Evolutionary conservation across 768 basidiomycete genomes (phyloP).

Genomic region (Tulasnella sp.): DNA sequence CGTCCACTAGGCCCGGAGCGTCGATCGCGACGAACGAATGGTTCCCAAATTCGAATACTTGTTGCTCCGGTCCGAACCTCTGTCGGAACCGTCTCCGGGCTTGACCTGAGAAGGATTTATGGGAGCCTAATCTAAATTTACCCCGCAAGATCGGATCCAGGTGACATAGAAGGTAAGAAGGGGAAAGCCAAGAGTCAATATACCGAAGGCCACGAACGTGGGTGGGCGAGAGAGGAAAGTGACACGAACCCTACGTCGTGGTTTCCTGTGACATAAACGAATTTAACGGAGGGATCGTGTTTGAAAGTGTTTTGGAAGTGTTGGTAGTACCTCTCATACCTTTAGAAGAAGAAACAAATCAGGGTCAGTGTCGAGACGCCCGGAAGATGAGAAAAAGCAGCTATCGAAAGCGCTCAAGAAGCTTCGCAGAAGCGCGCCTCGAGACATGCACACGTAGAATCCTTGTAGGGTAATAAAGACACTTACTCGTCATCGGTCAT

Average conservation of each 20-base stretch:
- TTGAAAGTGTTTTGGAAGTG: conserved; percentile 76
- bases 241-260: conserved; percentile 76
- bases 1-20: conserved; percentile 72
- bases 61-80: conserved; percentile 77
- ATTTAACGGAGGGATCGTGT: conserved; percentile 52
- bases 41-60: conserved; percentile 59
- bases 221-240: background rate
- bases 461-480: background rate
- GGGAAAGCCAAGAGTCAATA: conserved; percentile 28
- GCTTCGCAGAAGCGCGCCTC: background rate
- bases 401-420: background rate
- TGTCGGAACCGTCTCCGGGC: conserved; percentile 63
- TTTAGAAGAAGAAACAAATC: conserved; percentile 43
- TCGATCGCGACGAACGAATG: conserved; percentile 76
- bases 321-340: conserved; percentile 70
- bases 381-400: background rate
- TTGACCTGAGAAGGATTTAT: conserved; percentile 52
- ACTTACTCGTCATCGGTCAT: conserved; percentile 74
- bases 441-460: background rate
- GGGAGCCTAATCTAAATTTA: conserved; percentile 53
- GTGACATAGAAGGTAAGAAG: conserved; percentile 35
- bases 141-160: conserved; percentile 32
- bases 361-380: background rate
- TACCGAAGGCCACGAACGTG: background rate
- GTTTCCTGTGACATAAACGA: conserved; percentile 84